Conservation (phyloP, 2,329 filamentous ascomycete species). For the Xylariaceae sp. region DNA sequence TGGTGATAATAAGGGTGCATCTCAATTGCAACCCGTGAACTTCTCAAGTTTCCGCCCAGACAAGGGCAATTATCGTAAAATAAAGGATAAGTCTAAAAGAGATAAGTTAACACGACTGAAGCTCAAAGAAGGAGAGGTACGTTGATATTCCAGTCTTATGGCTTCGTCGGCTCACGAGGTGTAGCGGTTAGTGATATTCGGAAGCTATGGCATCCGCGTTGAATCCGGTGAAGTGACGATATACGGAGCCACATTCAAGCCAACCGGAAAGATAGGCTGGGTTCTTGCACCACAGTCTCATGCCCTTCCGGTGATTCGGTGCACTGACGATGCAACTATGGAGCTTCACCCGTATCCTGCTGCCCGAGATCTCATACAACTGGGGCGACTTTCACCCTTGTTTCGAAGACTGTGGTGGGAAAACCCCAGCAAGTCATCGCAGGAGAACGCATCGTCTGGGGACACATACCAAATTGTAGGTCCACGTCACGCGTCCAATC, state of each 20-base stretch:
- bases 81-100: conserved; percentile 18
- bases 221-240: conserved; percentile 58
- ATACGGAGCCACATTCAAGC: conserved; percentile 56
- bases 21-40: conserved; percentile 15
- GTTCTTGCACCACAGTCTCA: conserved; percentile 64
- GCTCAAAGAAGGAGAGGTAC: conserved; percentile 29
- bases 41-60: conserved; percentile 30
- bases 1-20: conserved; percentile 3
- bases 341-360: conserved; percentile 53
- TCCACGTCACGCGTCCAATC: neutral
- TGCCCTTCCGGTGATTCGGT: conserved; percentile 62
- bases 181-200: conserved; percentile 58
- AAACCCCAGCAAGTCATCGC: conserved; percentile 24
- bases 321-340: conserved; percentile 43
- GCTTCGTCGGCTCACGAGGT: conserved; percentile 7
- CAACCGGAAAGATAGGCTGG: conserved; percentile 45
- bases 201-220: conserved; percentile 62
- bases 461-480: conserved; percentile 49
- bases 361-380: conserved; percentile 42
- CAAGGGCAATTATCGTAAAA: conserved; percentile 25
- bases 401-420: conserved; percentile 64
- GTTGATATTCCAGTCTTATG: conserved; percentile 16
- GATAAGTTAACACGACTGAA: conserved; percentile 24
- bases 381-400: conserved; percentile 59
- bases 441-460: conserved; percentile 21